These are phyloP conservation scores for Kalmusia sp. DNA, from an alignment of 2,329 filamentous ascomycete species.

Conservation along the genomic window DNA sequence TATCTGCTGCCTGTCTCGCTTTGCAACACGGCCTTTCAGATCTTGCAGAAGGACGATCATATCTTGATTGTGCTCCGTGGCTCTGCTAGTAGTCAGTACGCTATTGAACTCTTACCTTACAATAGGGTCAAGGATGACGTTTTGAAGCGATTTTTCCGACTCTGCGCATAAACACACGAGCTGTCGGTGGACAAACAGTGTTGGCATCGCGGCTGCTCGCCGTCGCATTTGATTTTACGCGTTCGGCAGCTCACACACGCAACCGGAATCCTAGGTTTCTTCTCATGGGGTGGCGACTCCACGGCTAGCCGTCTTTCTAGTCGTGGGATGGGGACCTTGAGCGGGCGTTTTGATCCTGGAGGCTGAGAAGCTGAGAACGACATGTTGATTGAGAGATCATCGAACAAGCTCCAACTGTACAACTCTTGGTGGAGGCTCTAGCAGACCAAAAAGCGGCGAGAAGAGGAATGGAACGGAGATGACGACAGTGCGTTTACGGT, in stretches of 20 bases:
- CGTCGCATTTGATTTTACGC: constrained; percentile 49
- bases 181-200: constrained; percentile 38
- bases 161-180: constrained; percentile 42
- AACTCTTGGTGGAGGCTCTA: too few species aligned
- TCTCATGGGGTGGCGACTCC: constrained; percentile 22
- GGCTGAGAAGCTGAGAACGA: background rate
- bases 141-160: constrained; percentile 44
- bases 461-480: too few species aligned
- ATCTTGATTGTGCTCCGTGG: constrained; percentile 35
- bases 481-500: too few species aligned
- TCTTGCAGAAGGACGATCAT: constrained; percentile 34
- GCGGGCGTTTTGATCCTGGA: background rate
- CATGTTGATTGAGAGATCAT: too few species aligned
- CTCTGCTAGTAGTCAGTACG: constrained; percentile 26
- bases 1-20: constrained; percentile 21
- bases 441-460: too few species aligned
- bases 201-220: constrained; percentile 39
- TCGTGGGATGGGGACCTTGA: constrained; percentile 36
- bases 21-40: constrained; percentile 21
- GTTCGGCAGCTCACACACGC: constrained; percentile 45
- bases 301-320: constrained; percentile 28
- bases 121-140: too few species aligned
- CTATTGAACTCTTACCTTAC: too few species aligned
- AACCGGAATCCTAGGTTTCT: constrained; percentile 13
- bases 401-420: too few species aligned